Evolutionary conservation across 768 basidiomycete genomes (phyloP), one percentile per base, ranked within the genome.

Genomic region (Pleurotus cornucopiae): DNA sequence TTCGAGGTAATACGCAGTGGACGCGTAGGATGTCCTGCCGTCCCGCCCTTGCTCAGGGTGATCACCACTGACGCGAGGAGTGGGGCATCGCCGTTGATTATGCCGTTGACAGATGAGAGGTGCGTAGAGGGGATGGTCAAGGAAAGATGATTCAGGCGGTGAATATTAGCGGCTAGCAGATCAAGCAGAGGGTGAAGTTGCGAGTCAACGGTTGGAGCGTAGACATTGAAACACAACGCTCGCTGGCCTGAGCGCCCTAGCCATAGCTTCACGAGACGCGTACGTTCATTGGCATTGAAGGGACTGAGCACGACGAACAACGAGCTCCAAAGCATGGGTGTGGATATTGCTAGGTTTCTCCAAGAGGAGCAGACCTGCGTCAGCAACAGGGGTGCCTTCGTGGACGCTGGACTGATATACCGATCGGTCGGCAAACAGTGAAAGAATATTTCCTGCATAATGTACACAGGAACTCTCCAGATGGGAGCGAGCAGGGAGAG

Each of bases 361-460:
- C 67, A 68, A 2, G 58, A 25, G 25, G 59, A 57, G 54, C 61
- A 68, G 25, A 68, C 54, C 43, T 66, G 67, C 37, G 59, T 57
- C 11, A 68, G 57, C 47, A 65, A 40, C 25, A 66, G 59, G 26
- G 67, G 67, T 6, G 64, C 67, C 37, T 47, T 43, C 11, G 26
- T 18, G 3, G 46, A 21, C 45, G 56, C 16, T 40, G 65, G 64
- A 2, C 18, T 25, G 25, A 61, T 47, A 44, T 60, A 66, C 37
- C 63, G 54, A 26, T 57, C 59, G 2, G 41, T 16, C 2, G 64
- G 62, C 12, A 68, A 59, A 51, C 62, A 63, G 46, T 56, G 46
- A 13, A 48, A 21, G 44, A 68, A 66, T 11, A 68, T 64, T 25
- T 60, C 47, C 52, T 64, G 58, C 53, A 65, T 23, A 21, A 68